Base-by-base conservation (phyloP, 306 rosid genomes). In the Biancaea sappan region DNA sequence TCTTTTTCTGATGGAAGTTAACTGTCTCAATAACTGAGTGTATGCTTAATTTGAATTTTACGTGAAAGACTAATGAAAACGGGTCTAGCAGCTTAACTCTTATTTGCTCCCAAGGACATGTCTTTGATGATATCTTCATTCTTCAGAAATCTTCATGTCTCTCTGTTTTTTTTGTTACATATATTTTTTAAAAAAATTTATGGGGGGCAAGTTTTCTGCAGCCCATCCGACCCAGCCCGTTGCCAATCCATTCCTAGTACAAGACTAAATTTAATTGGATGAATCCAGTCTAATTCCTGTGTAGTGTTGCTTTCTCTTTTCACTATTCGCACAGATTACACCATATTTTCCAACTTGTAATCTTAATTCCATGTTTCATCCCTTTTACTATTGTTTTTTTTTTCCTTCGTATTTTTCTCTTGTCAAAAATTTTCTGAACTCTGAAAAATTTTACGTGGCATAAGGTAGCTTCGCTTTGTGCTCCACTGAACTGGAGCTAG, bases 1-100 rank as follows among this genome's bases (percentile, higher is more conserved):
- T 38, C 66, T 62, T 47, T 47, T 40, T 72, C 59, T 41, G 77
- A 61, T 75, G 59, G 31, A 57, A 73, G 71, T 59, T 40, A 59
- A 18, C 31, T 61, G 44, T 47, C 48, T 37, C 70, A 59, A 66
- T 18, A 81, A 26, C 60, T 57, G 58, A 71, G 32, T 46, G 57
- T 70, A 46, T 37, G 19, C 53, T 44, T 57, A 62, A 51, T 38
- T 38, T n/a, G n/a, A n/a, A n/a, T n/a, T n/a, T n/a, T n/a, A n/a
- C n/a, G n/a, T n/a, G n/a, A n/a, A n/a, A n/a, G n/a, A n/a, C n/a
- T n/a, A n/a, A n/a, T n/a, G n/a, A n/a, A n/a, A n/a, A n/a, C n/a
- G n/a, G n/a, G n/a, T n/a, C n/a, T n/a, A n/a, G n/a, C n/a, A n/a
- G n/a, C n/a, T n/a, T n/a, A n/a, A n/a, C n/a, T n/a, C n/a, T n/a